phyloP scores from a whole-genome alignment of 345 rosid genomes.

The Trapa incisa region DNA sequence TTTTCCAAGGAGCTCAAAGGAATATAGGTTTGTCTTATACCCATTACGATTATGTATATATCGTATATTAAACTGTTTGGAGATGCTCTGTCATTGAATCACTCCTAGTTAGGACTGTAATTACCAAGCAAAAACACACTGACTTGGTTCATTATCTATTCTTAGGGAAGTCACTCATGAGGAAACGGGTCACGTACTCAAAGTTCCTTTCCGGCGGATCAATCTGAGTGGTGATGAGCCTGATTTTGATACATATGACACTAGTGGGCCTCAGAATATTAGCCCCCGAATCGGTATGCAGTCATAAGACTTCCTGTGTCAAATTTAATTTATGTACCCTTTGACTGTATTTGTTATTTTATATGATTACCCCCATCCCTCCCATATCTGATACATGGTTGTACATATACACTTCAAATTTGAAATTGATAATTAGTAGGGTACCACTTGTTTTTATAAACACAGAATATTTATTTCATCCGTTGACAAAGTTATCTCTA shows the following conservation, averaged over 20 bases:
- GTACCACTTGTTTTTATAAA: too few species aligned
- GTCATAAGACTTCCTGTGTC: neutral
- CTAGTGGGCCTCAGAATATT: slow-evolving; percentile 90
- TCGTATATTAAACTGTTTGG: neutral
- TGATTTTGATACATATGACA: slow-evolving; percentile 73
- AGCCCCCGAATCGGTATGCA: slow-evolving; percentile 54
- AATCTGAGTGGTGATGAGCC: slow-evolving; percentile 84
- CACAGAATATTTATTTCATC: too few species aligned
- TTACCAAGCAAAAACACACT: neutral
- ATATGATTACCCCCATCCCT: neutral
- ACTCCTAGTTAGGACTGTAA: neutral
- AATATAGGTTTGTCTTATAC: slow-evolving; percentile 30
- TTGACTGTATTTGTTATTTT: neutral
- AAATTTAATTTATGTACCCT: neutral
- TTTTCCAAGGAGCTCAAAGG: slow-evolving; percentile 88
- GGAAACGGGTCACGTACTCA: slow-evolving; percentile 70
- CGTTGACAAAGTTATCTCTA: neutral
- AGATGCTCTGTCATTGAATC: neutral
- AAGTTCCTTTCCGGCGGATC: slow-evolving; percentile 83
- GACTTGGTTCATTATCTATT: slow-evolving; percentile 7
- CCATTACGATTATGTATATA: neutral
- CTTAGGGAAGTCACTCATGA: slow-evolving; percentile 74
- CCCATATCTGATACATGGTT: neutral
- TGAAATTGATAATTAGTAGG: too few species aligned
- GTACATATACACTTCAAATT: too few species aligned